Base-by-base conservation (phyloP, 805 yeast genomes). In the Candida silvatica region DNA sequence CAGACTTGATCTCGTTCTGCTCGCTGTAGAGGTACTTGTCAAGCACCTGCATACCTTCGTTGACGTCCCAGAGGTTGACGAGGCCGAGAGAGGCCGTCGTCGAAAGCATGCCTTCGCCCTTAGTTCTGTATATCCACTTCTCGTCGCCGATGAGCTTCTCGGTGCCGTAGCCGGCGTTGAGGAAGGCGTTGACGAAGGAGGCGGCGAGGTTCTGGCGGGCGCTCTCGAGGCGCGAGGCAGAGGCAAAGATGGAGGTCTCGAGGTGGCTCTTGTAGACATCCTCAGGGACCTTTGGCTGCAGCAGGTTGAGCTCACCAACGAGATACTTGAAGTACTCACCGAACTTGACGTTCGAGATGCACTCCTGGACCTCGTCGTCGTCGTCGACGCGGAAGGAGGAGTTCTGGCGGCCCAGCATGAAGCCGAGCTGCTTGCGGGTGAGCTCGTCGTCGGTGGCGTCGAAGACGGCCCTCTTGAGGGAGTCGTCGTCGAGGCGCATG, bases 181-280 rank as follows among this genome's bases (percentile, higher is more conserved):
- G 70, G 55, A 88, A 86, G 5, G 88, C 81, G 52, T 87, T 92
- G 34, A 88, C 97, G 57, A 92, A 90, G n/a, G 92, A 74, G 3
- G 94, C 77, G 4, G 97, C 97, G 49, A 92, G 68, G 53, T 87
- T 92, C 59, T 90, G 97, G 58, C 87, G 88, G 9, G 96, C 95
- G 25, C 95, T 83, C 56, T 90, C 97, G 28, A 86, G 62, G 35
- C 73, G 66, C 1, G 67, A 50, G 5, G 80, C 72, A 20, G 73
- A 61, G 5, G 80, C 78, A 36, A 71, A 69, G 17, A 52, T 42
- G 15, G 71, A 52, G 44, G 74, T 78, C 53, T 92, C 97, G 46
- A 90, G 68, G 56, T 90, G 95, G 20, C 87, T 77, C 59, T 88
- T 87, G 61, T 87, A 87, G 38, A 92, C 75, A 58, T 92, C 98